Percentiles rank a stretch among this genome's conserved stretches.
Conservation (phyloP, 345 rosid genomes). For the Eucalyptus albens region DNA sequence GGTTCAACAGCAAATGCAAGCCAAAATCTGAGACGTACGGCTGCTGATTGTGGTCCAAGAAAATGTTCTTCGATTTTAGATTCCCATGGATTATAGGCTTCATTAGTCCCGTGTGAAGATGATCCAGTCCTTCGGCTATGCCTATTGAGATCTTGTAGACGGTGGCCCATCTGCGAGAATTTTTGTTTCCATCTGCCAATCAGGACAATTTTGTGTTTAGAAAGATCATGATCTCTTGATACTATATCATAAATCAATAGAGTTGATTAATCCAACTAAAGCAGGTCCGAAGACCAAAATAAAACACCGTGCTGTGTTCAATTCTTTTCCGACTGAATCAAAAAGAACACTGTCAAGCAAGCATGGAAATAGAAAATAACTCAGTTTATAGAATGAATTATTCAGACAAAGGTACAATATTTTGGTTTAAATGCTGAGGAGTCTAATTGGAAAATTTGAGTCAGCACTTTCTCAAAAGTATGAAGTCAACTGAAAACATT, state of each 20-base stretch:
- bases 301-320: background rate
- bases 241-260: background rate
- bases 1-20: slow-evolving; percentile 52
- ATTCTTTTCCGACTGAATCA: background rate
- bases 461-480: background rate
- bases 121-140: slow-evolving; percentile 59
- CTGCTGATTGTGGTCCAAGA: slow-evolving; percentile 37
- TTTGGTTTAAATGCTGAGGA: background rate
- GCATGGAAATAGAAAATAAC: background rate
- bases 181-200: slow-evolving; percentile 40
- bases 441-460: background rate
- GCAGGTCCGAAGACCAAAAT: background rate
- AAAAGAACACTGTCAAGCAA: background rate
- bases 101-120: slow-evolving; percentile 61
- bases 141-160: slow-evolving; percentile 44
- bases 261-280: background rate
- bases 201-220: background rate
- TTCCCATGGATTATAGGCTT: slow-evolving; percentile 77
- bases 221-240: background rate
- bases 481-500: background rate
- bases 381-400: background rate
- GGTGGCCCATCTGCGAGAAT: slow-evolving; percentile 44
- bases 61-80: slow-evolving; percentile 72
- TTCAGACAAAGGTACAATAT: background rate
- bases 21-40: slow-evolving; percentile 68